A percentile compares a stretch with the other conserved stretches of the same genome.
phyloP scores from a whole-genome alignment of 768 basidiomycete species.

The Mycena rebaudengoi region DNA sequence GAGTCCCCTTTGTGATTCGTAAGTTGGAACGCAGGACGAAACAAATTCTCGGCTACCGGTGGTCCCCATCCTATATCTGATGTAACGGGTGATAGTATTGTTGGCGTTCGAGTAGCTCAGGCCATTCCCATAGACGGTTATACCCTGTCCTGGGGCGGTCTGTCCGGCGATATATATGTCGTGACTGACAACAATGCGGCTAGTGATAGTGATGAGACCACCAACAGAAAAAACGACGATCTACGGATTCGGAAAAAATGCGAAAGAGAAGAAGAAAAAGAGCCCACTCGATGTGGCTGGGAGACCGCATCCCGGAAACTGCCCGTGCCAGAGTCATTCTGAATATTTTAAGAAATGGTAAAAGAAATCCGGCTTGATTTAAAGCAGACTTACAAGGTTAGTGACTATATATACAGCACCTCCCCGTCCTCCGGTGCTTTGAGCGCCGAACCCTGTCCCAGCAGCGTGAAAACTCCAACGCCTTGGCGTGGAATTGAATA shows the following conservation, averaged over 20 bases:
- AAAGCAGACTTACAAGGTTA: too few species aligned
- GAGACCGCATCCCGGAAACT: constrained; percentile 47
- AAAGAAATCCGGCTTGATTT: too few species aligned
- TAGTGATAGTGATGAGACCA: constrained; percentile 41
- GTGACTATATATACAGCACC: constrained; percentile 45
- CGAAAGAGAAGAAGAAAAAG: not conserved
- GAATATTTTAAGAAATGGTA: too few species aligned
- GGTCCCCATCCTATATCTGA: constrained; percentile 32
- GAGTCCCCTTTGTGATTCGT: too few species aligned
- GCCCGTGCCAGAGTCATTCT: constrained; percentile 43
- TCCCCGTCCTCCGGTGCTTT: constrained; percentile 42
- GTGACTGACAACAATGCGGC: constrained; percentile 40
- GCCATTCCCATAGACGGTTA: constrained; percentile 46
- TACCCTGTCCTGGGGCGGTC: constrained; percentile 49
- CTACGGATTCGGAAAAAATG: constrained; percentile 26
- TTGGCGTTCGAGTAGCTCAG: constrained; percentile 40
- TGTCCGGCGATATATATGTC: constrained; percentile 44
- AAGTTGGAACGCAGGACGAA: not conserved
- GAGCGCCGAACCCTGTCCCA: constrained; percentile 37
- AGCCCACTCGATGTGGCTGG: constrained; percentile 35
- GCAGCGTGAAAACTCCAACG: too few species aligned
- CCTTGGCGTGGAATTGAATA: not conserved
- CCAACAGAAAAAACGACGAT: constrained; percentile 46
- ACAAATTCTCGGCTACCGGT: too few species aligned
- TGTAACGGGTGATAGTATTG: constrained; percentile 41